phyloP scores from a whole-genome alignment of 129 eudicot genomes.

The Glebionis coronaria region DNA sequence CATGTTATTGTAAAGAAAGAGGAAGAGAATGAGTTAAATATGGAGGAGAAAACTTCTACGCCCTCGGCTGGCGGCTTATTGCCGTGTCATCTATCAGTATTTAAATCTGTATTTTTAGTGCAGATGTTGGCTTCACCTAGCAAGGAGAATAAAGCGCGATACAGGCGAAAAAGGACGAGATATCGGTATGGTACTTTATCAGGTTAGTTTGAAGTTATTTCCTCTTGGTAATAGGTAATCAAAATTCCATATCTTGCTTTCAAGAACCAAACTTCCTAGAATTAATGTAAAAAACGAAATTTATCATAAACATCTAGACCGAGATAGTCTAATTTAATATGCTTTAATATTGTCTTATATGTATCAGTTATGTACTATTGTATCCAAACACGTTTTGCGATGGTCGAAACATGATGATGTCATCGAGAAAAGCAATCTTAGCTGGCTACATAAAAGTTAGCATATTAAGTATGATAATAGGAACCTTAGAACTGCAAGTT shows the following conservation, averaged over 20 bases:
- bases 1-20: no score
- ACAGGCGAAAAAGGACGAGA: constrained; percentile 88
- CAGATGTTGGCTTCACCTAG: constrained; percentile 99
- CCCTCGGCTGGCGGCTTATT: no score
- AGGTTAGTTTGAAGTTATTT: constrained; percentile 47
- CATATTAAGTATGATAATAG: no score
- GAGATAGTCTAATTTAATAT: not conserved
- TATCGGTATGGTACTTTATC: constrained; percentile 80
- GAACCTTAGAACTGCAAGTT: no score
- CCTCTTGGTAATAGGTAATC: constrained; percentile 6
- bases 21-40: no score
- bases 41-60: no score
- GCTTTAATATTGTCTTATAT: no score
- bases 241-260: not conserved
- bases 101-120: constrained; percentile 59
- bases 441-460: no score
- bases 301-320: not conserved
- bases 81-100: constrained; percentile 39
- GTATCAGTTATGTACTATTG: no score
- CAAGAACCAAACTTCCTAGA: not conserved
- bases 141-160: constrained; percentile 97
- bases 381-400: no score
- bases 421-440: no score
- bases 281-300: not conserved
- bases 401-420: no score